A percentile compares a stretch with the other conserved stretches of the same genome.
Evolutionary conservation across 2,329 filamentous ascomycete species (phyloP).

Genomic region (Paramyrothecium roridum): DNA sequence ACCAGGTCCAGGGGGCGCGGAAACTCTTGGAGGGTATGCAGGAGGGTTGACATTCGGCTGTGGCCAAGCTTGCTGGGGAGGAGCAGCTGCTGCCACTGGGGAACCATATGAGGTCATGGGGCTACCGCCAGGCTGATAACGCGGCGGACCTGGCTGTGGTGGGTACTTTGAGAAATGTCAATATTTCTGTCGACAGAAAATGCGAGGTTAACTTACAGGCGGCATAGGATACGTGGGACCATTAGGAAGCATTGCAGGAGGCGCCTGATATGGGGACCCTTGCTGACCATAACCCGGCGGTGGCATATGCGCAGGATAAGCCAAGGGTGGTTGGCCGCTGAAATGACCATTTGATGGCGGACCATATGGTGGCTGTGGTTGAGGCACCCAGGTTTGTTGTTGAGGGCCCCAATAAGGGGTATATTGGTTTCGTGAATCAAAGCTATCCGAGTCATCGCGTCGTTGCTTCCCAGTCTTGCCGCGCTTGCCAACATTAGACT

Average conservation of each 20-base stretch:
- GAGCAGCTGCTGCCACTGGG: slow-evolving; percentile 23
- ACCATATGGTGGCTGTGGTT: slow-evolving; percentile 46
- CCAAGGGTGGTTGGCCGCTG: slow-evolving; percentile 37
- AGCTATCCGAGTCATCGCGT: slow-evolving; percentile 62
- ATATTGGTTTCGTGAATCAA: slow-evolving; percentile 66
- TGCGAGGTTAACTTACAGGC: slow-evolving; percentile 35
- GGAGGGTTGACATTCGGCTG: slow-evolving; percentile 29
- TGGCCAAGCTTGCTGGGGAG: slow-evolving; percentile 32
- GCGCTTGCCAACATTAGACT: slow-evolving; percentile 68
- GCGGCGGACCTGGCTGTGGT: slow-evolving; percentile 24
- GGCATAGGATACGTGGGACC: slow-evolving; percentile 46
- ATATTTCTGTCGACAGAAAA: slow-evolving; percentile 9
- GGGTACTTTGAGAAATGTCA: slow-evolving; percentile 6
- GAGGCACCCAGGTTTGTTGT: slow-evolving; percentile 54
- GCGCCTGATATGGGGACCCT: slow-evolving; percentile 37
- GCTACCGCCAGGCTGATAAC: slow-evolving; percentile 28
- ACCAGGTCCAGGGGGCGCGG: slow-evolving; percentile 24
- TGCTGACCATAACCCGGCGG: slow-evolving; percentile 40
- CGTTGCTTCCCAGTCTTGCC: slow-evolving; percentile 62
- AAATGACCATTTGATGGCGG: slow-evolving; percentile 41
- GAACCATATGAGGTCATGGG: slow-evolving; percentile 33
- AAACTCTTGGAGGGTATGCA: slow-evolving; percentile 25
- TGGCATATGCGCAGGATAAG: slow-evolving; percentile 42
- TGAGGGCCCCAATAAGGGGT: slow-evolving; percentile 62
- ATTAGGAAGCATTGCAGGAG: slow-evolving; percentile 39